Percentiles rank a stretch among this genome's conserved stretches.
Evolutionary conservation across 2,329 filamentous ascomycete species (phyloP).

Genomic region (Ustilaginoidea virens): DNA sequence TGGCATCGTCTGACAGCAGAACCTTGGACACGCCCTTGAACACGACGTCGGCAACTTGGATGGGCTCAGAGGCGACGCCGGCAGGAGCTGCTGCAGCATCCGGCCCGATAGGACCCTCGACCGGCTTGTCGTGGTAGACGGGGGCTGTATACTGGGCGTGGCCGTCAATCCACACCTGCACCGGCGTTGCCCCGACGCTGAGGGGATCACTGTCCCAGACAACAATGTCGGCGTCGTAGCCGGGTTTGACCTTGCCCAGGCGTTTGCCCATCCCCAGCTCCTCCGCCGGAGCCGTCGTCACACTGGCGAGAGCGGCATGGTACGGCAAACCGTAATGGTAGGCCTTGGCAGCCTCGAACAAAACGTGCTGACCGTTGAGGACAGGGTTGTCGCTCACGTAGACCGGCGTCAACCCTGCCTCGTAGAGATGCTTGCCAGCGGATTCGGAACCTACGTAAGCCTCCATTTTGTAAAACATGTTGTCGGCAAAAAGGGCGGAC

Average conservation of each 20-base stretch:
- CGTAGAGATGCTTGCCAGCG: conserved; percentile 50
- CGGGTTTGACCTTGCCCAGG: conserved; percentile 44
- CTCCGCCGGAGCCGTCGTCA: conserved; percentile 43
- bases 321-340: conserved; percentile 46
- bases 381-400: conserved; percentile 61
- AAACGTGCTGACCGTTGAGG: conserved; percentile 52
- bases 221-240: conserved; percentile 45
- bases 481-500: conserved; percentile 53
- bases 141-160: conserved; percentile 36
- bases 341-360: conserved; percentile 47
- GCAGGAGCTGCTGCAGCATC: conserved; percentile 22
- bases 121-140: conserved; percentile 36
- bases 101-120: conserved; percentile 20
- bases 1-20: conserved; percentile 29
- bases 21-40: conserved; percentile 41
- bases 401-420: conserved; percentile 47
- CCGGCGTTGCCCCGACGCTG: conserved; percentile 40
- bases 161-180: conserved; percentile 50
- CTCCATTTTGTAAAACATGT: conserved; percentile 59
- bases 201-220: conserved; percentile 50
- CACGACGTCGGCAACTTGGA: conserved; percentile 24
- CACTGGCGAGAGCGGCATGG: conserved; percentile 40
- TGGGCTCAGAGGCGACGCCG: conserved; percentile 24
- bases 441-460: conserved; percentile 48
- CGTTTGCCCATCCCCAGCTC: conserved; percentile 40